Conservation (phyloP, 1,284 basidiomycete genomes). For the Moesziomyces globuligerus region DNA sequence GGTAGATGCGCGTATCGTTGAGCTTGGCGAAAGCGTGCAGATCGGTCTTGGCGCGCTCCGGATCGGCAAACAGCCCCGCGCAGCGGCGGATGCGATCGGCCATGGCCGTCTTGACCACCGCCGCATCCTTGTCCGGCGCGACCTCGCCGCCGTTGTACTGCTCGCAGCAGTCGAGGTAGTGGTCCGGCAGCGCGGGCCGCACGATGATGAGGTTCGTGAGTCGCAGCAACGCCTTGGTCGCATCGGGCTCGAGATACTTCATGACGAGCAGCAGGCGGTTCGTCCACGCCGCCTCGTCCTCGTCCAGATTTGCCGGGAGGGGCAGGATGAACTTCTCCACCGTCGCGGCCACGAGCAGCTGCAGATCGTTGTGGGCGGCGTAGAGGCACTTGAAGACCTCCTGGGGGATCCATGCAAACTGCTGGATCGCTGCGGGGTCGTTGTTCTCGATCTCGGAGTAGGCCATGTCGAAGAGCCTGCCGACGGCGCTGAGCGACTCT, state of each 20-base stretch:
- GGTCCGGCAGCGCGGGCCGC: constrained; percentile 37
- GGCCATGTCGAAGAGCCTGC: constrained; percentile 82
- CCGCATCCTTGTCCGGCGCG: constrained; percentile 75
- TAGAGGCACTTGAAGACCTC: constrained; percentile 72
- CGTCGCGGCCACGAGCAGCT: constrained; percentile 70
- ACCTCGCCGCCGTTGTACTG: constrained; percentile 74
- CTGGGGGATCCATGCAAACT: constrained; percentile 94
- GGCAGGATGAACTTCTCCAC: constrained; percentile 83
- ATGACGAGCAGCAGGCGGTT: constrained; percentile 82
- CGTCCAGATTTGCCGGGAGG: constrained; percentile 76
- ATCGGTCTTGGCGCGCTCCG: constrained; percentile 80
- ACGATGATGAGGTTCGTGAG: constrained; percentile 70
- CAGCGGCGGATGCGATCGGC: constrained; percentile 38
- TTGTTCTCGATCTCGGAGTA: constrained; percentile 91
- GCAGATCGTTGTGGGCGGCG: constrained; percentile 69
- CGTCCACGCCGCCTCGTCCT: constrained; percentile 83
- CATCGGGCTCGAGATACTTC: constrained; percentile 73
- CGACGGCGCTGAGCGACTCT: constrained; percentile 82
- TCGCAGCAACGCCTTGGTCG: constrained; percentile 73
- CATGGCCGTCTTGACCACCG: constrained; percentile 68
- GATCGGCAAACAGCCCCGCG: constrained; percentile 70
- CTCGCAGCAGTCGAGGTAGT: constrained; percentile 57
- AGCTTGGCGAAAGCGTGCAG: constrained; percentile 83
- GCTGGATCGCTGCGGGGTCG: constrained; percentile 77
- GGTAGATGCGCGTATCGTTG: constrained; percentile 87